These are phyloP conservation scores for Cairneyella variabilis DNA, from an alignment of 495 filamentous ascomycete species.

Conservation along the genomic window DNA sequence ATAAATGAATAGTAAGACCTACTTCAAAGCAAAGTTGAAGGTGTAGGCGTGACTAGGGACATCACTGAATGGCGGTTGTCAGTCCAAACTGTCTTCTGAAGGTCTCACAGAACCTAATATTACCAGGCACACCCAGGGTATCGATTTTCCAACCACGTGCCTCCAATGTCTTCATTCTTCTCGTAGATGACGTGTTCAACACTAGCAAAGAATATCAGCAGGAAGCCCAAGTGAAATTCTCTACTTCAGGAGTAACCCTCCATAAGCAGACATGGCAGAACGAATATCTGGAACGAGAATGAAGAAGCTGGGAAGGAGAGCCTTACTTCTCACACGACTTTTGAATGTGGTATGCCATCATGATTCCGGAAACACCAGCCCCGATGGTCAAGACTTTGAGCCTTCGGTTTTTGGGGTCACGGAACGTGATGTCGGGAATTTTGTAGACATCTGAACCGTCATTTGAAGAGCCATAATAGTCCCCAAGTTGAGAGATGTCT, in stretches of 20 bases:
- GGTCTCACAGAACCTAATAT: too few relatives aligned
- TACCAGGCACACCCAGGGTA: conserved; percentile 33
- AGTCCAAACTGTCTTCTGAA: too few relatives aligned
- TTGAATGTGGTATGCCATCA: conserved; percentile 56
- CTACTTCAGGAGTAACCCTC: too few relatives aligned
- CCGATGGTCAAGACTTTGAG: conserved; percentile 48
- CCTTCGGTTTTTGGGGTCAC: conserved; percentile 16
- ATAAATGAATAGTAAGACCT: not conserved
- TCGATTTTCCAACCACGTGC: conserved; percentile 57
- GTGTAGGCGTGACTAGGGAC: conserved; percentile 45
- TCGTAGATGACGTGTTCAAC: conserved; percentile 67
- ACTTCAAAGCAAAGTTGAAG: conserved; percentile 32
- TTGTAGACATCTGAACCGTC: conserved; percentile 4
- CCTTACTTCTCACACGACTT: conserved; percentile 21
- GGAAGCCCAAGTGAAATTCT: too few relatives aligned
- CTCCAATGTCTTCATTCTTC: conserved; percentile 67
- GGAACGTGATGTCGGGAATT: conserved; percentile 20
- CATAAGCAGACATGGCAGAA: too few relatives aligned
- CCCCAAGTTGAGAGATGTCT: conserved; percentile 4
- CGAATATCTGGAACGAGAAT: too few relatives aligned
- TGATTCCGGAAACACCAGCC: conserved; percentile 58
- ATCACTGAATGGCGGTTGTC: too few relatives aligned
- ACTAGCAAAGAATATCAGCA: conserved; percentile 28
- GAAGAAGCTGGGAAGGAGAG: too few relatives aligned
- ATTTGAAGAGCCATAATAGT: not conserved